phyloP scores from a whole-genome alignment of 176 grass and related monocot genomes.

The Tuctoria greenei region DNA sequence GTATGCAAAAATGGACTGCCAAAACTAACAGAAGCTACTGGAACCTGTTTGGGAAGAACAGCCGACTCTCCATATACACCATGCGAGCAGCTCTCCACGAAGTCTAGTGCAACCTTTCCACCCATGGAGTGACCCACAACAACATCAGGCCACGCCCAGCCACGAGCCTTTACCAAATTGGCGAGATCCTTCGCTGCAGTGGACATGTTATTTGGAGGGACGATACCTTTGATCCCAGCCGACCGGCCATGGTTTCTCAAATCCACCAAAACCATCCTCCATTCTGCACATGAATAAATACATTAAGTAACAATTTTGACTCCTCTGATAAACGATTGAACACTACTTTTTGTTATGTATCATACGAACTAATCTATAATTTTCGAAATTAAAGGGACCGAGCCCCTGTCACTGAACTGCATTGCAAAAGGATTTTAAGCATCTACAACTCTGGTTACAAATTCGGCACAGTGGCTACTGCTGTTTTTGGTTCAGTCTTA shows the following conservation, averaged over 20 bases:
- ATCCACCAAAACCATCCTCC: conserved; percentile 90
- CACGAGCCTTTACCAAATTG: conserved; percentile 63
- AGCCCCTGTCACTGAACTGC: background rate
- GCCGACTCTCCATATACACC: conserved; percentile 63
- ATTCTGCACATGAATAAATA: conserved; percentile 44
- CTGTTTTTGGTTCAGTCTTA: background rate
- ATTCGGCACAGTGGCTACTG: background rate
- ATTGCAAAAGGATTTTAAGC: background rate
- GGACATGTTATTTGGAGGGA: conserved; percentile 59
- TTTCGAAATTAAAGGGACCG: background rate
- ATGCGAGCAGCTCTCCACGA: conserved; percentile 56
- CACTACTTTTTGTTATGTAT: background rate
- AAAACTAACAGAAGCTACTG: background rate
- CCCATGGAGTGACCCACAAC: conserved; percentile 95
- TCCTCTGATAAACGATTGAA: background rate
- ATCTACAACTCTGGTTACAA: background rate
- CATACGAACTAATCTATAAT: background rate
- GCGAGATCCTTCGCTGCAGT: conserved; percentile 71
- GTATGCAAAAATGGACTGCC: background rate
- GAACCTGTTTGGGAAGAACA: conserved; percentile 84
- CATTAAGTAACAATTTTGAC: background rate
- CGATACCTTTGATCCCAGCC: conserved; percentile 53
- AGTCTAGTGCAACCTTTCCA: conserved; percentile 84
- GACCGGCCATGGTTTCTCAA: conserved; percentile 91
- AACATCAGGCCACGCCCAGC: conserved; percentile 89